Percentiles rank a stretch among this genome's conserved stretches.
These are phyloP conservation scores for Margaritispora aquatica DNA, from an alignment of 495 filamentous ascomycete species.

Conservation along the genomic window DNA sequence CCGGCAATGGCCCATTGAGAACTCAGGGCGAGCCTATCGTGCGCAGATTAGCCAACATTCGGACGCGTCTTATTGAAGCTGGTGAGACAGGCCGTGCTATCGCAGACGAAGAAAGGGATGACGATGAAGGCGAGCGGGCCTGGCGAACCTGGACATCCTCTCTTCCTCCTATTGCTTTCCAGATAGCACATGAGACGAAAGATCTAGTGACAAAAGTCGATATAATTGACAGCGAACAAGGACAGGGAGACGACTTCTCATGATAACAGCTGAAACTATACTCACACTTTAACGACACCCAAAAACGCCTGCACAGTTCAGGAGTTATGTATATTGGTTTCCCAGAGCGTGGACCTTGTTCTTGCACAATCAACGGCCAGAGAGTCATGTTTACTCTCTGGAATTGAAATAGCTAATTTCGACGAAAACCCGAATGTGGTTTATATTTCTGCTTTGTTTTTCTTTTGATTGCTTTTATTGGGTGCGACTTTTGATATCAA, in stretches of 20 bases:
- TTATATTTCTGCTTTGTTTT: neutral
- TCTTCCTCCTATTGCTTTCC: slow-evolving; percentile 79
- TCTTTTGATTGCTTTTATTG: no score
- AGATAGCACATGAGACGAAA: slow-evolving; percentile 78
- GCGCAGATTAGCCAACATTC: slow-evolving; percentile 54
- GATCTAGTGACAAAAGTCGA: slow-evolving; percentile 48
- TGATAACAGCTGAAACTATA: slow-evolving; percentile 2
- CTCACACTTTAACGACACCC: neutral
- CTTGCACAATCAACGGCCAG: neutral
- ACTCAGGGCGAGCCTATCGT: slow-evolving; percentile 57
- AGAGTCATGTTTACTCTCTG: neutral
- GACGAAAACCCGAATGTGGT: neutral
- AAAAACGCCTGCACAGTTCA: neutral
- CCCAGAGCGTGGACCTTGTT: neutral
- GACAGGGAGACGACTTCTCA: slow-evolving; percentile 22
- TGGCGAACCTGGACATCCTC: slow-evolving; percentile 63
- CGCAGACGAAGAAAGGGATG: slow-evolving; percentile 30
- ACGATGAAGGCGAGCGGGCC: slow-evolving; percentile 35
- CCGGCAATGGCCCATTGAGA: slow-evolving; percentile 38
- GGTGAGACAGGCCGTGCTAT: slow-evolving; percentile 56
- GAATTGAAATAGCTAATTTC: neutral
- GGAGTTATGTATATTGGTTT: neutral
- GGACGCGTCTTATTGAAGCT: slow-evolving; percentile 59
- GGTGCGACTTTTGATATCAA: neutral
- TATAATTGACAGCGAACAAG: slow-evolving; percentile 18